Base-by-base conservation (phyloP, 2,329 filamentous ascomycete species). In the Cytospora mali region DNA sequence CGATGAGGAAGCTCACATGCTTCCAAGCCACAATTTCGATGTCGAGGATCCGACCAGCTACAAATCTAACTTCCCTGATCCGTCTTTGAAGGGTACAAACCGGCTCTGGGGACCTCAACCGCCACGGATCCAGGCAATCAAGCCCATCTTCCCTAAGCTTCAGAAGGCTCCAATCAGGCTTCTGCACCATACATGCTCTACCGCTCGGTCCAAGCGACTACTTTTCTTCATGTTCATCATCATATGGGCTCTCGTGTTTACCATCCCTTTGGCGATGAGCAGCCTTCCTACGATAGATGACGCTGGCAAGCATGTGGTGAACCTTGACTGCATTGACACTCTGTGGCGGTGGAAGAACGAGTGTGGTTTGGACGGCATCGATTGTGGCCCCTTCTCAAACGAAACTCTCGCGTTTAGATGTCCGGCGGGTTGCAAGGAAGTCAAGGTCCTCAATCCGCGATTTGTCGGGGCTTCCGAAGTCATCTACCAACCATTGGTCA, bases 381-480 rank as follows among this genome's bases (percentile, higher is more conserved):
- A 79, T 25, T 88, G 86, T 69, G 79, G 82, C 11, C 85, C 86
- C 0, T 88, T 88, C 66, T 76, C 77, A n/a, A 85, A 86, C 66
- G 74, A 71, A 25, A 78, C 79, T 0, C 77, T 86, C 65, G 74
- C 84, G 1, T 88, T 88, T 67, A 77, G 84, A 57, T 88, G 86
- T 67, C 85, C 85, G 1, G 84, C 83, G 10, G 81, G 83, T 65
- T 88, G 86, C 69, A 79, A 79, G 56, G 77, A 78, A 39, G 73
- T 75, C 3, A 73, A 77, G 56, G 29, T 93, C 68, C 88, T 89
- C n/a, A 84, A 90, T 67, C 89, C 91, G 10, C 80, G 85, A 67
- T 81, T 83, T 23, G 89, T 94, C 4, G 91, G 91, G 35, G 83
- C 86, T 66, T 81, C 88, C 68, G 84, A 88, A 66, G 77, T 91